Evolutionary conservation across 306 rosid species (phyloP).

Genomic region (Quercus robur): DNA sequence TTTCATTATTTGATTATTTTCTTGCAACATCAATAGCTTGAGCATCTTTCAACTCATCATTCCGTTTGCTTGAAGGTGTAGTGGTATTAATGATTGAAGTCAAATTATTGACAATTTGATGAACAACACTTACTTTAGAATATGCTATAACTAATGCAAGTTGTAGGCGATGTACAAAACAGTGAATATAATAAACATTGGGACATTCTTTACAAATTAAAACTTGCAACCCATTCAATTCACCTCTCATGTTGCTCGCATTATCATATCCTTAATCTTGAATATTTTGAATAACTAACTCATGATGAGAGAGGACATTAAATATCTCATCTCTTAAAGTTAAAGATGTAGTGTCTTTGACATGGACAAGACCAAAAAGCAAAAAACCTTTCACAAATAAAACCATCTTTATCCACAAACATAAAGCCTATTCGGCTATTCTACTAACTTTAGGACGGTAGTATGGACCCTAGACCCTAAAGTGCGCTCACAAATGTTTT

Average conservation of each 20-base stretch:
- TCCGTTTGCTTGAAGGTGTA: neutral
- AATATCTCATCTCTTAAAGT: neutral
- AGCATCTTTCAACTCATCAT: neutral
- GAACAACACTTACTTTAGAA: neutral
- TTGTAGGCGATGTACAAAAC: neutral
- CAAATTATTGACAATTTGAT: neutral
- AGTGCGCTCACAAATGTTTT: no score
- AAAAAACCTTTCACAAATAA: neutral
- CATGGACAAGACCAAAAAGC: neutral
- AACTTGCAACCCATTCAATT: neutral
- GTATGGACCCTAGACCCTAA: no score
- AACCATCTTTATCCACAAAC: neutral
- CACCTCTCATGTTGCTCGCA: neutral
- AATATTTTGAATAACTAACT: neutral
- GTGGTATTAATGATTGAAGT: neutral
- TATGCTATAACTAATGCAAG: neutral
- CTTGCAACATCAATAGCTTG: no score
- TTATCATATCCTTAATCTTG: neutral
- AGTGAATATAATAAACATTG: slow-evolving; percentile 11
- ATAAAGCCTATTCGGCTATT: no score
- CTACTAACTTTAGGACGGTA: no score
- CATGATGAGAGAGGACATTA: neutral
- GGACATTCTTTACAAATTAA: neutral
- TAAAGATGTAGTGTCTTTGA: neutral
- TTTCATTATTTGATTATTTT: neutral